A percentile compares a stretch with the other conserved stretches of the same genome.
phyloP scores from a whole-genome alignment of 345 rosid genomes.

The Melaleuca alternifolia region DNA sequence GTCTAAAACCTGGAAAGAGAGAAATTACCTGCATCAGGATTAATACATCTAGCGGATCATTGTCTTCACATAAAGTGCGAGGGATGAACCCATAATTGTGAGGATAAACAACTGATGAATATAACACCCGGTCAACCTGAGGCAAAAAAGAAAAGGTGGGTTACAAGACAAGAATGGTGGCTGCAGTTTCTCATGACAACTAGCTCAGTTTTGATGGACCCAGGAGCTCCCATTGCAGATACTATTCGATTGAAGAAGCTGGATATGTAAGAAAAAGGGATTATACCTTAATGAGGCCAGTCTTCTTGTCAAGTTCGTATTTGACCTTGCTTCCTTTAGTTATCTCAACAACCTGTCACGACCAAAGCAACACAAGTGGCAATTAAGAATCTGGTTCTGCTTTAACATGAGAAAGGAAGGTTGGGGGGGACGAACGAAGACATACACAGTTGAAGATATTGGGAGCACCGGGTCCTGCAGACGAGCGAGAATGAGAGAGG shows the following conservation, averaged over 20 bases:
- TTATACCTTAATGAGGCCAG: conserved; percentile 81
- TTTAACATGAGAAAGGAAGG: not conserved
- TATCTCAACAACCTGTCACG: conserved; percentile 82
- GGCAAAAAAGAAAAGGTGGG: not conserved
- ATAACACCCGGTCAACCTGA: conserved; percentile 81
- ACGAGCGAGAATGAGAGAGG: not conserved
- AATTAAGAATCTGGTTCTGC: not conserved
- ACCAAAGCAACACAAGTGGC: not conserved
- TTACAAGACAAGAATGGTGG: not conserved
- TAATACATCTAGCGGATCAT: conserved; percentile 91
- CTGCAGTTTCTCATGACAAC: not conserved
- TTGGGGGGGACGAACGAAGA: not conserved
- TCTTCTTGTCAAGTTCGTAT: conserved; percentile 97
- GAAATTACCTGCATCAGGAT: conserved; percentile 81
- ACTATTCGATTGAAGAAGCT: not conserved
- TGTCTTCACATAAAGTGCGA: conserved; percentile 89
- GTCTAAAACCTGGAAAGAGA: not conserved
- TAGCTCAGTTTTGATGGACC: not conserved
- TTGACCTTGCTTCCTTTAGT: conserved; percentile 97
- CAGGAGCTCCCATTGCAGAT: not conserved
- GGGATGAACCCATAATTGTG: conserved; percentile 98
- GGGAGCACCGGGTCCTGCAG: conserved; percentile 92
- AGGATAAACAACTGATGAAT: conserved; percentile 95
- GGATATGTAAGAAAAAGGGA: not conserved
- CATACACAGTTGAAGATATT: conserved; percentile 58